Evolutionary conservation across 2,329 filamentous ascomycete species (phyloP).

Genomic region (Pseudogymnoascus sp.): DNA sequence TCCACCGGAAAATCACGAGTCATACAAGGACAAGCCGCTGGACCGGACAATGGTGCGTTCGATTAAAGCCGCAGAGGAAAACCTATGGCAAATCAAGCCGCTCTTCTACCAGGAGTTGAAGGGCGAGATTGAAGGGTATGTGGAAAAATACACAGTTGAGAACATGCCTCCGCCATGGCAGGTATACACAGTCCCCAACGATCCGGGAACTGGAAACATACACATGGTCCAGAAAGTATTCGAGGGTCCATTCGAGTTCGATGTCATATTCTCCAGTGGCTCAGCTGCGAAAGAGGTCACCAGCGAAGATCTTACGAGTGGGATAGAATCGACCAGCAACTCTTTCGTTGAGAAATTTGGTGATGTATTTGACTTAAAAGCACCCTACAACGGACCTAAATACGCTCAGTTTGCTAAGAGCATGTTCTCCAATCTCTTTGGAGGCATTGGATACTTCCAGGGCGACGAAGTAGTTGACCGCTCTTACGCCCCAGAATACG

Average conservation of each 20-base stretch:
- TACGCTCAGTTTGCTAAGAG: conserved; percentile 76
- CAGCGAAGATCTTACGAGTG: conserved; percentile 57
- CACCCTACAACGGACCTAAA: conserved; percentile 65
- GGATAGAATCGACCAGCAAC: conserved; percentile 57
- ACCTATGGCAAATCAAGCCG: conserved; percentile 77
- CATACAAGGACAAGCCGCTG: conserved; percentile 60
- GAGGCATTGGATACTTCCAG: conserved; percentile 92
- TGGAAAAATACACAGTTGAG: conserved; percentile 52
- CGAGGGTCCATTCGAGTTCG: conserved; percentile 84
- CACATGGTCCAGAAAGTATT: conserved; percentile 91
- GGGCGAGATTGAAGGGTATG: conserved; percentile 49
- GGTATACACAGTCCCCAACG: conserved; percentile 69
- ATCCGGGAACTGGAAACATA: conserved; percentile 63
- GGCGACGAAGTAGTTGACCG: conserved; percentile 83
- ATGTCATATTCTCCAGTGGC: conserved; percentile 78
- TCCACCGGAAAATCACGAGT: conserved; percentile 55
- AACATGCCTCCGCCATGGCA: conserved; percentile 75
- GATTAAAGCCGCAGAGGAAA: conserved; percentile 53
- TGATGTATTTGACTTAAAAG: conserved; percentile 60
- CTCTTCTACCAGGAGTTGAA: conserved; percentile 57
- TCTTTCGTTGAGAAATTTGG: conserved; percentile 69
- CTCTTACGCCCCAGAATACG: conserved; percentile 85
- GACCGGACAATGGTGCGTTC: conserved; percentile 71
- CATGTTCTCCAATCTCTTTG: conserved; percentile 88
- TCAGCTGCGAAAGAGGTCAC: conserved; percentile 50